phyloP scores from a whole-genome alignment of 2,329 filamentous ascomycete genomes.

The Alternaria brassicae region DNA sequence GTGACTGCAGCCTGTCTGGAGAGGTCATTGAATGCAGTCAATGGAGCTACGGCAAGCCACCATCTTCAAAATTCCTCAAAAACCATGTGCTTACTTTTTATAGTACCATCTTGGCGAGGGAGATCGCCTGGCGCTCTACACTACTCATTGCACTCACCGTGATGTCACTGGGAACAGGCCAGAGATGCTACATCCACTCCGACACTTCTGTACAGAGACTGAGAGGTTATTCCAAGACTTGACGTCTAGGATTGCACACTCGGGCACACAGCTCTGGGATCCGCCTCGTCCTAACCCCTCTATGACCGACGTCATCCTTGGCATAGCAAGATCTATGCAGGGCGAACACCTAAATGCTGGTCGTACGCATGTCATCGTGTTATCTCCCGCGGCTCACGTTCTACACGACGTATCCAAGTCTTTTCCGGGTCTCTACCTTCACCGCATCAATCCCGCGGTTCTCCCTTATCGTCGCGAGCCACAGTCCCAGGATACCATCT shows the following conservation, averaged over 20 bases:
- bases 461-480: slow-evolving; percentile 29
- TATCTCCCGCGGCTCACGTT: slow-evolving; percentile 33
- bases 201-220: slow-evolving; percentile 18
- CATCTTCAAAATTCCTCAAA: not conserved
- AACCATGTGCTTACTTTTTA: slow-evolving; percentile 5
- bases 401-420: slow-evolving; percentile 33
- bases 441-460: slow-evolving; percentile 39
- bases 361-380: slow-evolving; percentile 37
- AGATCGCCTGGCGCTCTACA: slow-evolving; percentile 41
- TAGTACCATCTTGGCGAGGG: slow-evolving; percentile 23
- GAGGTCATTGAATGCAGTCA: slow-evolving; percentile 27
- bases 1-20: slow-evolving; percentile 36
- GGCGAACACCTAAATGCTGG: slow-evolving; percentile 16
- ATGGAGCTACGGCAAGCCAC: slow-evolving; percentile 20
- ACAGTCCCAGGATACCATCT: slow-evolving; percentile 21
- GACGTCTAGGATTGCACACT: slow-evolving; percentile 24
- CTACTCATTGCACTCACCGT: slow-evolving; percentile 42
- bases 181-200: slow-evolving; percentile 34
- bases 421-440: slow-evolving; percentile 31
- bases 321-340: slow-evolving; percentile 33
- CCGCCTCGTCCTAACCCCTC: slow-evolving; percentile 40
- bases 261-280: slow-evolving; percentile 34
- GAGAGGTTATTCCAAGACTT: slow-evolving; percentile 28
- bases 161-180: slow-evolving; percentile 35
- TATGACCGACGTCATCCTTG: slow-evolving; percentile 37